Percentiles rank a stretch among this genome's conserved stretches.
Conservation (phyloP, 371 early-diverging fungal genomes). For the Lichtheimia corymbifera region DNA sequence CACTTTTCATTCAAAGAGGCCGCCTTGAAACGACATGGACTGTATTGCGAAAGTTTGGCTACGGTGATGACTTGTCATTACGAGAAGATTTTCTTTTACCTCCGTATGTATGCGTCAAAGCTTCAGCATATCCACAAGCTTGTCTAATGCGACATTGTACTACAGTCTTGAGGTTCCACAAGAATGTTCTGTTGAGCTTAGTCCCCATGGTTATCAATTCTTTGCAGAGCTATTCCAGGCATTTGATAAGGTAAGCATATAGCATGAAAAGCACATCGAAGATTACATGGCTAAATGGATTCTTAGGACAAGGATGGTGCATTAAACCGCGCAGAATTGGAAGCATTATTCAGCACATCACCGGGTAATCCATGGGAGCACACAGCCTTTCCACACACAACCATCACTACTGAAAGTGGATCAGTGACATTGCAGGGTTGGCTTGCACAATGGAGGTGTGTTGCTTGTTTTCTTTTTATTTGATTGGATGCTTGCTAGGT, state of each 20-base stretch:
- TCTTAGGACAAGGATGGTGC: slow-evolving; percentile 93
- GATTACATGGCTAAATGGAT: neutral
- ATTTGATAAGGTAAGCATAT: slow-evolving; percentile 75
- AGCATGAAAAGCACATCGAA: neutral
- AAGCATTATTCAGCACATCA: slow-evolving; percentile 82
- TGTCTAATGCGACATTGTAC: no score
- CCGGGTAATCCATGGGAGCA: slow-evolving; percentile 91
- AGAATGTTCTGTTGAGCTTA: slow-evolving; percentile 92
- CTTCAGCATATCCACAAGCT: no score
- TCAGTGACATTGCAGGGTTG: slow-evolving; percentile 94
- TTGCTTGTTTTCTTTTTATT: neutral
- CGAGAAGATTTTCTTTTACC: slow-evolving; percentile 89
- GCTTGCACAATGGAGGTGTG: slow-evolving; percentile 94
- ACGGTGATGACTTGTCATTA: slow-evolving; percentile 89
- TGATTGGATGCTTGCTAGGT: neutral
- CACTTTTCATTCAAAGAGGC: slow-evolving; percentile 94
- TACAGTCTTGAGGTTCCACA: slow-evolving; percentile 76
- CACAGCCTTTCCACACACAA: slow-evolving; percentile 88
- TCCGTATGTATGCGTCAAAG: slow-evolving; percentile 41
- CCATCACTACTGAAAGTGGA: slow-evolving; percentile 86
- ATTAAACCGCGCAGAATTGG: slow-evolving; percentile 80
- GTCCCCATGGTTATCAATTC: slow-evolving; percentile 92
- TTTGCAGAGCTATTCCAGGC: slow-evolving; percentile 92
- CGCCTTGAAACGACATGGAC: slow-evolving; percentile 98
- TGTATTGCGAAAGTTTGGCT: slow-evolving; percentile 93